Evolutionary conservation across 768 basidiomycete genomes (phyloP).

Genomic region (Pleurotus pulmonarius): DNA sequence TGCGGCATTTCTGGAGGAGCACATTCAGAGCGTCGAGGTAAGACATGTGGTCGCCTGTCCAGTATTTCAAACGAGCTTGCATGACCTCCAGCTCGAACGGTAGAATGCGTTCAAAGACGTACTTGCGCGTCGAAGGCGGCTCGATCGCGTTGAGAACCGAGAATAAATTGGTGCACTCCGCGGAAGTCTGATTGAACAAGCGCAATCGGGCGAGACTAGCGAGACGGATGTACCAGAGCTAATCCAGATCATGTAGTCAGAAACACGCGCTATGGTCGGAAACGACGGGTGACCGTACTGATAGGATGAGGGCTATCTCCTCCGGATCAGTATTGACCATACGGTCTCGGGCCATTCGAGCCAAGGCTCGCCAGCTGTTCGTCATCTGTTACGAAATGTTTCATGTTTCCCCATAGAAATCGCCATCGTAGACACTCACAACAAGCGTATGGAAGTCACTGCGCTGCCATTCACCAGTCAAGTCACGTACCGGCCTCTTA

Average conservation of each 20-base stretch:
- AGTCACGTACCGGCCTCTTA: constrained; percentile 67
- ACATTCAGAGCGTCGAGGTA: constrained; percentile 71
- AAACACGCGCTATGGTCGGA: background rate
- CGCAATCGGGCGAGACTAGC: constrained; percentile 76
- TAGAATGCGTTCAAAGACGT: constrained; percentile 57
- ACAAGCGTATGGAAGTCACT: constrained; percentile 77
- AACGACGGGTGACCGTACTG: constrained; percentile 40
- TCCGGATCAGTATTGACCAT: constrained; percentile 69
- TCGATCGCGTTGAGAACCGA: constrained; percentile 60
- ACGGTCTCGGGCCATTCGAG: constrained; percentile 79
- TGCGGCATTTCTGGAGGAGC: constrained; percentile 61
- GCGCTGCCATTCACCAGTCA: constrained; percentile 70
- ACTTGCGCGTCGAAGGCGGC: constrained; percentile 45
- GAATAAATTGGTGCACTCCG: constrained; percentile 81
- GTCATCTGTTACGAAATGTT: constrained; percentile 56
- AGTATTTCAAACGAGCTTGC: constrained; percentile 71
- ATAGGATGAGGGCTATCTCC: constrained; percentile 60
- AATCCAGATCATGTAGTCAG: background rate
- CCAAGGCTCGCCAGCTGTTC: constrained; percentile 83
- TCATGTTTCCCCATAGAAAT: constrained; percentile 9
- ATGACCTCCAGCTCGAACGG: constrained; percentile 68
- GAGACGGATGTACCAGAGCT: constrained; percentile 86
- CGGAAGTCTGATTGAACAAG: constrained; percentile 83
- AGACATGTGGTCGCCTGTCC: constrained; percentile 77
- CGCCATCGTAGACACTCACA: constrained; percentile 43